phyloP scores from a whole-genome alignment of 176 grass and related monocot species.

The maize (Zea mays) region DNA sequence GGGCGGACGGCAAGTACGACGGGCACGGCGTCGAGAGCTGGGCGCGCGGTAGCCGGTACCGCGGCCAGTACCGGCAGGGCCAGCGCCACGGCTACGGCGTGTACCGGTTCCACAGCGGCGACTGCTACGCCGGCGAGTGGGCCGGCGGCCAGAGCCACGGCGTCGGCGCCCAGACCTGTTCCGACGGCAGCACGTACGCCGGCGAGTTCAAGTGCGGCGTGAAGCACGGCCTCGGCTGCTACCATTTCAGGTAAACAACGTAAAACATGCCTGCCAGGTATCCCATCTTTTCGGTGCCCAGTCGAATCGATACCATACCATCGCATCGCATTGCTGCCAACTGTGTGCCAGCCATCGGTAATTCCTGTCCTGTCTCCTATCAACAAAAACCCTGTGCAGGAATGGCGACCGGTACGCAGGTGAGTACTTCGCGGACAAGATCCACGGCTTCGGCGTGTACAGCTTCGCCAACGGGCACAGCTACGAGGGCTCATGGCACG shows the following conservation, averaged over 20 bases:
- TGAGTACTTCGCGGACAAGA: conserved; percentile 85
- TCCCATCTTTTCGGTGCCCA: neutral
- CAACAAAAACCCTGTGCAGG: conserved; percentile 34
- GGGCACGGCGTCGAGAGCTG: conserved; percentile 81
- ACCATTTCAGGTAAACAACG: conserved; percentile 63
- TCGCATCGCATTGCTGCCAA: too few relatives aligned
- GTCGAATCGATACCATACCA: neutral
- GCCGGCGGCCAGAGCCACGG: conserved; percentile 75
- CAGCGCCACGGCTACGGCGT: conserved; percentile 67
- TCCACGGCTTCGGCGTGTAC: conserved; percentile 81
- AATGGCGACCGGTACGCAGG: conserved; percentile 69
- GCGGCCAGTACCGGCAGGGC: conserved; percentile 68
- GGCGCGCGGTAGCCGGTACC: conserved; percentile 75
- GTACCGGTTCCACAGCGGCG: conserved; percentile 70
- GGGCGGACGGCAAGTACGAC: conserved; percentile 73
- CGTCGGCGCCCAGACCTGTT: conserved; percentile 65
- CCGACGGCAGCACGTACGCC: conserved; percentile 62
- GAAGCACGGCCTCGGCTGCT: conserved; percentile 75
- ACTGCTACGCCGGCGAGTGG: conserved; percentile 79
- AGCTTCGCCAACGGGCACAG: conserved; percentile 80
- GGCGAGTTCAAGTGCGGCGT: conserved; percentile 84
- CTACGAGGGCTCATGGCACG: conserved; percentile 81
- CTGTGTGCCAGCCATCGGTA: too few relatives aligned
- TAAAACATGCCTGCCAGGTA: neutral
- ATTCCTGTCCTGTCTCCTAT: neutral